Base-by-base conservation (phyloP, 164 flowering plant genomes). In the Warburgia ugandensis region DNA sequence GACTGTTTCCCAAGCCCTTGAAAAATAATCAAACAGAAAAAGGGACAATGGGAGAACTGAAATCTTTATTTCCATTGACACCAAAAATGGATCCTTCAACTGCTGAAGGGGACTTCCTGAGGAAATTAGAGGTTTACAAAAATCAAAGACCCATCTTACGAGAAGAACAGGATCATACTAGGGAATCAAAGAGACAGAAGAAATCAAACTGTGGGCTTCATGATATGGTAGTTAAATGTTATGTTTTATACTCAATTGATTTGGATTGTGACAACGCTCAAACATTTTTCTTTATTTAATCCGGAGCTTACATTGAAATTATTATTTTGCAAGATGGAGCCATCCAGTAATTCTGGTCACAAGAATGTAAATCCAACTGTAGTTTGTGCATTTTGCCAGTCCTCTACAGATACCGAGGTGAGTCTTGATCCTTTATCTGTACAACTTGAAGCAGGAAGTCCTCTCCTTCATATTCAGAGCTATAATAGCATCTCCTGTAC, bases 331-430 rank as follows among this genome's bases (percentile, higher is more conserved):
- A 42, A 30, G 22, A 19, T 16, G 25, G 26, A 26, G 31, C 8
- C 43, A 6, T 32, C 42, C 56, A 25, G 19, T 38, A 16, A 10
- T 42, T 14, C 36, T 48, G 11, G 5, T 21, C 6, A 43, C 6
- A 23, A 6, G 13, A 25, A n/a, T 12, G 35, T 14, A 21, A 10
- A 33, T 35, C 28, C 19, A 22, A 9, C 22, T 17, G 48, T 26
- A 17, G 16, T 17, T 27, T 59, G 62, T 59, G 62, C 56, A 29
- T 51, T 59, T 50, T 59, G 62, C 35, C 62, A 59, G 25, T 25
- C 36, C 39, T 35, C 56, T 4, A 27, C 17, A 19, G 50, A 43
- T 17, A n/a, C 49, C 31, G 36, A 50, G 62, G 62, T 59, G 38
- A 17, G 33, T 25, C 20, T 8, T 7, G 13, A 27, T 45, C 23